Percentiles rank a stretch among this genome's conserved stretches.
Conservation (phyloP, 768 basidiomycete species). For the Hypsizygus marmoreus region DNA sequence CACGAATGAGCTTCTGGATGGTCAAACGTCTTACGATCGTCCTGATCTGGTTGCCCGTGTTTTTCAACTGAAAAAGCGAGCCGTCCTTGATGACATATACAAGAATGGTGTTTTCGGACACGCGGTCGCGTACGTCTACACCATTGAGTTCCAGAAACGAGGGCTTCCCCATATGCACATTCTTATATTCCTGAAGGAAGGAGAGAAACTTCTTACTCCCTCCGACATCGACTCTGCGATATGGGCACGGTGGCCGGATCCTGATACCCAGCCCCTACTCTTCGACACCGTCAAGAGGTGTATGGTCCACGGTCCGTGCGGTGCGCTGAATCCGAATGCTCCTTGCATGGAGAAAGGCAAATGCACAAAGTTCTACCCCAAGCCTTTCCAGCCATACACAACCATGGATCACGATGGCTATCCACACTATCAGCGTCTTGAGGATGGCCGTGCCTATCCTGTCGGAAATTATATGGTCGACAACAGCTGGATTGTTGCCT, state of each 20-base stretch:
- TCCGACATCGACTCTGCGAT: slow-evolving; percentile 33
- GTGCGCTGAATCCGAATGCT: slow-evolving; percentile 29
- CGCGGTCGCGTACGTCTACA: slow-evolving; percentile 45
- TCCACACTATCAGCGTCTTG: slow-evolving; percentile 33
- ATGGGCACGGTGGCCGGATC: slow-evolving; percentile 32
- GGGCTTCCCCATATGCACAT: slow-evolving; percentile 58
- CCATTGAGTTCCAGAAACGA: slow-evolving; percentile 59
- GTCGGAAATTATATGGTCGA: slow-evolving; percentile 23
- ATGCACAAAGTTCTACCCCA: slow-evolving; percentile 49
- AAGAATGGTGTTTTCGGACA: slow-evolving; percentile 42
- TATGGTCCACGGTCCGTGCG: slow-evolving; percentile 55
- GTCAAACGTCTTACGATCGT: too few relatives aligned
- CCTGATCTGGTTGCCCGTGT: too few relatives aligned
- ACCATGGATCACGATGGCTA: slow-evolving; percentile 40
- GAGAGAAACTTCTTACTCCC: slow-evolving; percentile 33
- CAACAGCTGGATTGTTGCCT: slow-evolving; percentile 46
- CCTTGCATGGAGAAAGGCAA: slow-evolving; percentile 42
- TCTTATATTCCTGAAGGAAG: slow-evolving; percentile 40
- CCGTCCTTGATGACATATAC: too few relatives aligned
- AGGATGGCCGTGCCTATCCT: slow-evolving; percentile 33
- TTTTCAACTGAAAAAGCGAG: too few relatives aligned
- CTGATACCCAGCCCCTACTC: slow-evolving; percentile 36
- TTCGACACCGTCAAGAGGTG: slow-evolving; percentile 37
- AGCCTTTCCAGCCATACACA: slow-evolving; percentile 35
- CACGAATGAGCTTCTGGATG: slow-evolving; percentile 1